Base-by-base conservation (phyloP, 768 basidiomycete species). In the Daedaleopsis sinensis region DNA sequence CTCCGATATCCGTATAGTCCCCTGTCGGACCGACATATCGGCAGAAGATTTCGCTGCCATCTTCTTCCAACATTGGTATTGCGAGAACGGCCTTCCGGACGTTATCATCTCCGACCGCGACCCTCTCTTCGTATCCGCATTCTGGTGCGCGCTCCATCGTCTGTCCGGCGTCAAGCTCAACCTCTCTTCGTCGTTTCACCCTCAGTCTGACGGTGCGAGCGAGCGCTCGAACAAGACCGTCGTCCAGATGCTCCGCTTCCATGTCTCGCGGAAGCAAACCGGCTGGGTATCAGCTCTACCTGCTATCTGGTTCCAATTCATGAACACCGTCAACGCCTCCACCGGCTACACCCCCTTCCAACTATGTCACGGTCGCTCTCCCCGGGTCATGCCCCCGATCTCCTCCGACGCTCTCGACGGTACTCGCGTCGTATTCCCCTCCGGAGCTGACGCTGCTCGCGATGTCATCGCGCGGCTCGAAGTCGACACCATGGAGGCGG, bases 181-280 rank as follows among this genome's bases (percentile, higher is more conserved):
- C 27, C 68, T 68, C 3, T 78, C 74, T 3, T 79, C 78, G 0
- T 76, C 77, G 0, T 82, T 77, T 61, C 82, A 83, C 52, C 80
- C 79, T 0, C 73, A 82, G 65, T 75, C 78, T 4, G 76, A 82
- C 57, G 72, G 75, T 56, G 72, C 70, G 23, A 77, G 76, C 0
- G 78, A 79, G 65, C 62, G 73, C 18, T 68, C 67, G n/a, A 80
- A 79, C 53, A 73, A 78, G 63, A 72, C 69, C 3, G 66, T 80
- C 11, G 76, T 79, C 51, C 63, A 69, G 0, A 78, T 78, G 55
- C 69, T 83, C 12, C 72, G 71, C 13, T 61, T 70, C 35, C 79
- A 74, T 51, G 65, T 57, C 55, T 73, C 68, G 0, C 77, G 76
- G 38, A 73, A 78, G 24, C 81, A 81, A 57, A 76, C 80, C 53